phyloP scores from a whole-genome alignment of 83 land plant genomes.

The Isoetes engelmannii region DNA sequence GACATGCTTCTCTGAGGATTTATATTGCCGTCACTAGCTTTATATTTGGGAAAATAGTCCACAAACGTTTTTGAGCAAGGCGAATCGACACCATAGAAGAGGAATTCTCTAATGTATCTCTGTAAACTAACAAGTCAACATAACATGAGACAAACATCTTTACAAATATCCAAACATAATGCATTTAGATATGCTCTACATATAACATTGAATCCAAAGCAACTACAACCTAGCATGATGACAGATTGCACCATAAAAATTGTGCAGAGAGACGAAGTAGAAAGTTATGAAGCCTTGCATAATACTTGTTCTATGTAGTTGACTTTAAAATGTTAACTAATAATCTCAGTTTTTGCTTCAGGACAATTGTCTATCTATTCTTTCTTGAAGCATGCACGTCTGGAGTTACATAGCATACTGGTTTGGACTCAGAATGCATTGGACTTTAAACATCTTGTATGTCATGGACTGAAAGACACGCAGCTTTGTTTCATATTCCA shows the following conservation, averaged over 20 bases:
- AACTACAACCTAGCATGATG: neutral
- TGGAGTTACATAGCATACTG: no score
- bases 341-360: neutral
- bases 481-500: neutral
- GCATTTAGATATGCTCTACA: neutral
- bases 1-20: constrained; percentile 21
- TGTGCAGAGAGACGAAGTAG: no score
- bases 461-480: no score
- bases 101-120: constrained; percentile 32
- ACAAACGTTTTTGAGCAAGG: constrained; percentile 24
- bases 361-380: no score
- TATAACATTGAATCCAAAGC: neutral
- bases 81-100: constrained; percentile 26
- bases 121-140: constrained; percentile 5
- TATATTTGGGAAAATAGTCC: constrained; percentile 39
- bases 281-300: neutral
- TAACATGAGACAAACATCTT: neutral
- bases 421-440: no score
- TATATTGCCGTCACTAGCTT: constrained; percentile 25
- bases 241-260: neutral
- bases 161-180: neutral
- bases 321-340: no score
- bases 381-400: no score
- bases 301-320: neutral
- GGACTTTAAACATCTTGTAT: no score